Evolutionary conservation across 2,329 filamentous ascomycete species (phyloP).

Genomic region (Sporothrix variecibatus): DNA sequence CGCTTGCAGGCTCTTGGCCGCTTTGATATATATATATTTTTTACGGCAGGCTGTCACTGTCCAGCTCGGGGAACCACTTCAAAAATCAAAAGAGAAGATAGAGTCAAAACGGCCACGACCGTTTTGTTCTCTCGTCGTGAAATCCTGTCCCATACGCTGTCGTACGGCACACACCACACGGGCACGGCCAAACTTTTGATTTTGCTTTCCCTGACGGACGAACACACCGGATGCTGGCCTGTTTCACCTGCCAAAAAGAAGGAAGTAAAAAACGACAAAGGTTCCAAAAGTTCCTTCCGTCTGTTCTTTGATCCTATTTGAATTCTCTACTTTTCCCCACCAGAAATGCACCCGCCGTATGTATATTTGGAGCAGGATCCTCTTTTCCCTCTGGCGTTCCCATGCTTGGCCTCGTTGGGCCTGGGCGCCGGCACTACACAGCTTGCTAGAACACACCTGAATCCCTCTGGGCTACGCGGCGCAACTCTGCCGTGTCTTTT

Average conservation of each 20-base stretch:
- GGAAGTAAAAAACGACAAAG: background rate
- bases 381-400: background rate
- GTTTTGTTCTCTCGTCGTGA: background rate
- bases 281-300: background rate
- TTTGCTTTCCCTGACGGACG: background rate
- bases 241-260: background rate
- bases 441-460: background rate
- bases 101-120: background rate
- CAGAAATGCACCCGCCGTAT: background rate
- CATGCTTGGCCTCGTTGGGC: background rate
- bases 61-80: background rate
- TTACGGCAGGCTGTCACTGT: background rate
- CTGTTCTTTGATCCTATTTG: background rate
- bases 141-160: background rate
- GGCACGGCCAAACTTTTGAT: background rate
- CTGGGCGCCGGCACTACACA: background rate
- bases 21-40: background rate
- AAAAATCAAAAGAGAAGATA: background rate
- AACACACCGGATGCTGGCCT: background rate
- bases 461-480: background rate
- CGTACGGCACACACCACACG: background rate
- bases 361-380: background rate
- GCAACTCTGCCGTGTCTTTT: background rate
- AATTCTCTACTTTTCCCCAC: background rate
- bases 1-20: background rate